Conservation (phyloP, 371 early-diverging fungal species). For the Mucor saturninus region DNA sequence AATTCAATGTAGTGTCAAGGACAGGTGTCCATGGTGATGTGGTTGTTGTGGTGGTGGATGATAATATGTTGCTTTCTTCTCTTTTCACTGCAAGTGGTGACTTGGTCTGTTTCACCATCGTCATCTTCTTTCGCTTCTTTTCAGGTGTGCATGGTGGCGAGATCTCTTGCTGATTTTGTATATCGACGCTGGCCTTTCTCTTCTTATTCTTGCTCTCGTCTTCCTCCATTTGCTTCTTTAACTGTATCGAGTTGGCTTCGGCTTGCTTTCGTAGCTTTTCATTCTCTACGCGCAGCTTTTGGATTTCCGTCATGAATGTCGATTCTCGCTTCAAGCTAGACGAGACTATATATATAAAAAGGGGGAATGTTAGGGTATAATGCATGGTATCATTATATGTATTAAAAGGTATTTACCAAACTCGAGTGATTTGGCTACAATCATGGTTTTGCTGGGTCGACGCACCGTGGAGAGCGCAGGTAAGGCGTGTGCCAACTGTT, state of each 20-base stretch:
- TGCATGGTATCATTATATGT: neutral
- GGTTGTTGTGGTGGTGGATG: neutral
- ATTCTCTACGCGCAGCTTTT: constrained; percentile 32
- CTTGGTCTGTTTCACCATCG: constrained; percentile 23
- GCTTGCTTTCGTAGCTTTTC: constrained; percentile 32
- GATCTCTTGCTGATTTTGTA: constrained; percentile 8
- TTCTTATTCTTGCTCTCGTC: constrained; percentile 4
- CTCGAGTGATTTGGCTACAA: constrained; percentile 75
- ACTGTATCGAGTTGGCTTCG: constrained; percentile 6
- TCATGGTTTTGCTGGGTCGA: constrained; percentile 78
- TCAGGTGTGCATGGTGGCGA: constrained; percentile 36
- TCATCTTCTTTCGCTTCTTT: constrained; percentile 20
- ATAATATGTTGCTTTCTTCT: neutral
- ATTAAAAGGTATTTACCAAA: constrained; percentile 38
- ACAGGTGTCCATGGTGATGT: constrained; percentile 9
- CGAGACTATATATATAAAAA: constrained; percentile 18
- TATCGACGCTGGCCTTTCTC: constrained; percentile 23
- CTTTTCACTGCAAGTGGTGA: neutral
- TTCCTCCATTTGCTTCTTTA: constrained; percentile 4
- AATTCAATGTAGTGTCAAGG: constrained; percentile 10
- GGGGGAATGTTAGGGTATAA: no score
- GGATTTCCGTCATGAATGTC: constrained; percentile 27
- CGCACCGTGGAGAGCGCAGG: constrained; percentile 74
- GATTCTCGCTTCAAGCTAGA: constrained; percentile 29
- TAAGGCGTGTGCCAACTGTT: constrained; percentile 75